Conservation (phyloP, 192 early-diverging fungal genomes). For the Mortierella claussenii region DNA sequence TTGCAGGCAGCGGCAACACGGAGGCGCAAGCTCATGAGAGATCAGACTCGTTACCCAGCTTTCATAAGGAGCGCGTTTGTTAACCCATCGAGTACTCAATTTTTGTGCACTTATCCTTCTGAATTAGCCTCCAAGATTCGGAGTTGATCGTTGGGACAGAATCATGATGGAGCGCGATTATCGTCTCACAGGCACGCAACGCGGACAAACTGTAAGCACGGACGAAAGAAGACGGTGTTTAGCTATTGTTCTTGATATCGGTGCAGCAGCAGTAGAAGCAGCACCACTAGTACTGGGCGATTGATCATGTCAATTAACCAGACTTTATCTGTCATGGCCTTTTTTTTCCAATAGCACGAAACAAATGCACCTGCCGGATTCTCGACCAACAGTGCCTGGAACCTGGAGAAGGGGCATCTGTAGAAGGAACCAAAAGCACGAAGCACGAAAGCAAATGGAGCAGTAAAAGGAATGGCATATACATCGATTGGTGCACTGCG, state of each 20-base stretch:
- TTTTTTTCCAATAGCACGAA: conserved; percentile 34
- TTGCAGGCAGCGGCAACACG: too few species aligned
- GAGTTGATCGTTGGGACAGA: conserved; percentile 78
- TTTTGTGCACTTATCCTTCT: too few species aligned
- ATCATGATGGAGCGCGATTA: conserved; percentile 84
- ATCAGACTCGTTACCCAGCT: too few species aligned
- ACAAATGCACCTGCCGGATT: conserved; percentile 69
- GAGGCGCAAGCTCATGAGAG: too few species aligned
- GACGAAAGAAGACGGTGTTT: too few species aligned
- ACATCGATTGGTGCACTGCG: too few species aligned
- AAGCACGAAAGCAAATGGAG: not conserved
- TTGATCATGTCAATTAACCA: too few species aligned
- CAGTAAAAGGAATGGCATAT: too few species aligned
- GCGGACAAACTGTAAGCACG: conserved; percentile 75
- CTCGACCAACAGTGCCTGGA: conserved; percentile 77
- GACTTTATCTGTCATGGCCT: not conserved
- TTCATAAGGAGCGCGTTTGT: too few species aligned
- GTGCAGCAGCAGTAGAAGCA: too few species aligned
- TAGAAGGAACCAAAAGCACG: not conserved
- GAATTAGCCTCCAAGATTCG: conserved; percentile 72
- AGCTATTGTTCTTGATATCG: not conserved
- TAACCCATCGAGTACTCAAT: too few species aligned
- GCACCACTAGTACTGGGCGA: too few species aligned
- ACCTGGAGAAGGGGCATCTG: conserved; percentile 64
- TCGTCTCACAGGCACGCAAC: conserved; percentile 74